These are phyloP conservation scores for Takakia lepidozioides DNA, from an alignment of 225 moss, liverwort and hornwort species.

Conservation along the genomic window DNA sequence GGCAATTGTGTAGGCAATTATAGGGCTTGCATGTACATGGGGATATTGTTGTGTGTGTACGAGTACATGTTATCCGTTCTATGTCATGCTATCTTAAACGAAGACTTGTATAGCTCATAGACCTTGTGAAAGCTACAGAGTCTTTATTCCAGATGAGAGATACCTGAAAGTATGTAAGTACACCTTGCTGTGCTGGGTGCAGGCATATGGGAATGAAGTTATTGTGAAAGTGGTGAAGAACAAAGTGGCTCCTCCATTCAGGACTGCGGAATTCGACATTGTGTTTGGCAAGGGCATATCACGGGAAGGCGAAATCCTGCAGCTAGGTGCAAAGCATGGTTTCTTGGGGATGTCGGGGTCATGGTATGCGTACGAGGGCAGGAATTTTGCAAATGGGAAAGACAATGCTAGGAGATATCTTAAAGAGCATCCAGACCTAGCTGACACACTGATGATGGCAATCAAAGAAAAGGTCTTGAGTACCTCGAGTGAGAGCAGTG, in stretches of 20 bases:
- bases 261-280: constrained; percentile 59
- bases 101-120: too few relatives aligned
- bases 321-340: constrained; percentile 38
- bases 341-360: constrained; percentile 53
- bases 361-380: constrained; percentile 52
- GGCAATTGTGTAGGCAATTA: too few relatives aligned
- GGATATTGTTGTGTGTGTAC: background rate
- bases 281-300: constrained; percentile 55
- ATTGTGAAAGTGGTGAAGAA: constrained; percentile 75
- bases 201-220: constrained; percentile 47
- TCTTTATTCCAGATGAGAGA: too few relatives aligned
- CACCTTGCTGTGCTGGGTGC: constrained; percentile 20
- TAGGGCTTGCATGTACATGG: too few relatives aligned
- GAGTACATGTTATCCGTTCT: too few relatives aligned
- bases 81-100: too few relatives aligned
- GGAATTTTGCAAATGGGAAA: constrained; percentile 65
- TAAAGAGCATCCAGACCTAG: constrained; percentile 41
- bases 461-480: constrained; percentile 43
- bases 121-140: too few relatives aligned
- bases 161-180: too few relatives aligned
- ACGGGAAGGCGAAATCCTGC: constrained; percentile 53
- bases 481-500: background rate
- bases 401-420: constrained; percentile 61
- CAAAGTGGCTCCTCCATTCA: constrained; percentile 75
- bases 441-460: constrained; percentile 35